phyloP scores from a whole-genome alignment of 495 filamentous ascomycete genomes.

The Aspergillus asperescens region DNA sequence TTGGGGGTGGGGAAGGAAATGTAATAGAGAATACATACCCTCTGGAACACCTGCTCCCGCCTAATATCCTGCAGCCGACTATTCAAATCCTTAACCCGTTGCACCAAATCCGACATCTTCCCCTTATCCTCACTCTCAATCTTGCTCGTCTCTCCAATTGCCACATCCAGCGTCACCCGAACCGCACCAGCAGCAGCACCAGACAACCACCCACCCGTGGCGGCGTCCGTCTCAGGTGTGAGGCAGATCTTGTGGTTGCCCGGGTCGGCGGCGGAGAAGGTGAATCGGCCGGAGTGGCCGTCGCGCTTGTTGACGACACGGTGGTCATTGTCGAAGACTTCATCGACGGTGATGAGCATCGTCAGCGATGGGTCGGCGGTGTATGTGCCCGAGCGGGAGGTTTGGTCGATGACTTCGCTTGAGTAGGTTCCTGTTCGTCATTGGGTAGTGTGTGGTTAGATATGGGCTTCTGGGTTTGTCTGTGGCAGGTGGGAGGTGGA shows the following conservation, averaged over 20 bases:
- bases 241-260: slow-evolving; percentile 96
- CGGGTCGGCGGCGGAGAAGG: slow-evolving; percentile 89
- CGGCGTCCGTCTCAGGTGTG: slow-evolving; percentile 63
- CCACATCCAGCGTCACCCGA: slow-evolving; percentile 81
- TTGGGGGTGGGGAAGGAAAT: neutral
- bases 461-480: neutral
- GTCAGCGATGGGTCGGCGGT: slow-evolving; percentile 63
- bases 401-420: slow-evolving; percentile 72
- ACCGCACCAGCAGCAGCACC: slow-evolving; percentile 65
- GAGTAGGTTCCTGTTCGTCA: slow-evolving; percentile 63
- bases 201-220: slow-evolving; percentile 63
- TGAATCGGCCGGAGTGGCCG: slow-evolving; percentile 73
- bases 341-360: slow-evolving; percentile 89
- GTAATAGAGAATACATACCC: slow-evolving; percentile 61
- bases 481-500: neutral
- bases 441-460: slow-evolving; percentile 1
- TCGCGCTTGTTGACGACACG: slow-evolving; percentile 85
- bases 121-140: slow-evolving; percentile 93
- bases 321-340: slow-evolving; percentile 98
- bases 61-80: slow-evolving; percentile 80
- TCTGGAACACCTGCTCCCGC: slow-evolving; percentile 92
- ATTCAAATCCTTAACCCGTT: slow-evolving; percentile 87
- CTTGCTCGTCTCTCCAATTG: slow-evolving; percentile 89
- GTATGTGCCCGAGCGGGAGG: slow-evolving; percentile 52
- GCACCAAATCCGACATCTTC: slow-evolving; percentile 86